Conservation (phyloP, 495 filamentous ascomycete species). For the Penicillium herquei region DNA sequence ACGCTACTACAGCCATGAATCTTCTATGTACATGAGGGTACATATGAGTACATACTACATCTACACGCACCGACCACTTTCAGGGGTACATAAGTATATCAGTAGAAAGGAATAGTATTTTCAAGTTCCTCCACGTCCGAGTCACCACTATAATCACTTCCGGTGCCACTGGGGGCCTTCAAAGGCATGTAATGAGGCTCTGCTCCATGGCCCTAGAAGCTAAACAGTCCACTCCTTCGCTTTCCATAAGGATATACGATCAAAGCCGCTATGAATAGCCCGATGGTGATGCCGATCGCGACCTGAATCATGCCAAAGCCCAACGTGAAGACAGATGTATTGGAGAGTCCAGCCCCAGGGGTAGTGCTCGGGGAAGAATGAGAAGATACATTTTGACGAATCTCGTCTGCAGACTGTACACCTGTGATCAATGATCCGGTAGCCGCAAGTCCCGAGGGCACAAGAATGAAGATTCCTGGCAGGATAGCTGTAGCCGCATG, state of each 20-base stretch:
- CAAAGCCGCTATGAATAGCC: constrained; percentile 77
- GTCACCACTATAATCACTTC: too few relatives aligned
- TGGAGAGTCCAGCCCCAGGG: constrained; percentile 14
- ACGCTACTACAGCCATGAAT: too few relatives aligned
- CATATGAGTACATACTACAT: too few relatives aligned
- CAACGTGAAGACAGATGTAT: constrained; percentile 27
- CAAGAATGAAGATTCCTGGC: constrained; percentile 87
- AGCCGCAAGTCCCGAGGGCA: constrained; percentile 81
- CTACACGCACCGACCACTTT: too few relatives aligned
- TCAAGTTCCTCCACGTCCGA: too few relatives aligned
- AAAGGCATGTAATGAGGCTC: not conserved
- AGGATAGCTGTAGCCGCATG: constrained; percentile 82
- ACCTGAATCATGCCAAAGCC: constrained; percentile 64
- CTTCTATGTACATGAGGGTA: too few relatives aligned
- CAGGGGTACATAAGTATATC: too few relatives aligned
- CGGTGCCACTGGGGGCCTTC: too few relatives aligned
- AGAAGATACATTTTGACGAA: constrained; percentile 53
- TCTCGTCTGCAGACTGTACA: constrained; percentile 70
- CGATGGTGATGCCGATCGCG: constrained; percentile 87
- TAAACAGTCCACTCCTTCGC: constrained; percentile 78
- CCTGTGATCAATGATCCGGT: constrained; percentile 75
- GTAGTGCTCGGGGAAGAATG: constrained; percentile 4
- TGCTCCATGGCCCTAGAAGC: constrained; percentile 53
- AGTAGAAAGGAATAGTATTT: too few relatives aligned
- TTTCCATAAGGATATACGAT: constrained; percentile 88